These are phyloP conservation scores for Carex scoparia DNA, from an alignment of 176 grass and related monocot species.

Conservation along the genomic window DNA sequence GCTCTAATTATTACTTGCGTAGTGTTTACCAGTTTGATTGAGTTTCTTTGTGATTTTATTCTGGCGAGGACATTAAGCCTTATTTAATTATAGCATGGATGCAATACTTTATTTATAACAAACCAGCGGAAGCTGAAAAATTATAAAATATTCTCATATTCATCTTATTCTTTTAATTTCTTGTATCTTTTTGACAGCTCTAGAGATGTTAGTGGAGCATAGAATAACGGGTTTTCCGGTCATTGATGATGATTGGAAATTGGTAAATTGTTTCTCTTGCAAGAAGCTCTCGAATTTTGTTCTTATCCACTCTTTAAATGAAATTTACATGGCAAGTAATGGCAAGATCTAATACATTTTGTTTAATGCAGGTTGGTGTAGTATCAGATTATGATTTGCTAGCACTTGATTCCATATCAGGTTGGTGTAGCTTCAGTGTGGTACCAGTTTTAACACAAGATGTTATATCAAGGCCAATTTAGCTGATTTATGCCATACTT, in stretches of 20 bases:
- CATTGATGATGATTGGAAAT: constrained; percentile 63
- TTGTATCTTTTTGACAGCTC: constrained; percentile 31
- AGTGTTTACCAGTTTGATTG: neutral
- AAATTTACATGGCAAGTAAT: neutral
- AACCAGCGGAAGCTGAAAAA: neutral
- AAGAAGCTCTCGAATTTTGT: constrained; percentile 1
- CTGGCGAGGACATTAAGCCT: neutral
- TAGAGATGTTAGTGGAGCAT: constrained; percentile 63
- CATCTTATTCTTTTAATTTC: neutral
- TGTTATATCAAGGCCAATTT: constrained; percentile 1
- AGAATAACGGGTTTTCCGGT: constrained; percentile 88
- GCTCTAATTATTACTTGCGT: neutral
- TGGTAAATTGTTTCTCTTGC: constrained; percentile 39
- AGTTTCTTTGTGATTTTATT: neutral
- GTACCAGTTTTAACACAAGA: neutral
- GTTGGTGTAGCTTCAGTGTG: constrained; percentile 24
- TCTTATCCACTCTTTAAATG: neutral
- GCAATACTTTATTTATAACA: neutral
- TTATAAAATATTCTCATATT: neutral
- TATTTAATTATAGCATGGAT: neutral
- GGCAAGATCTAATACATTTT: constrained; percentile 2
- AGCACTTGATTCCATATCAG: constrained; percentile 87
- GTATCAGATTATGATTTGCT: constrained; percentile 98
- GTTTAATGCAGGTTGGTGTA: constrained; percentile 71
- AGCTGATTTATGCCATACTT: neutral